These are phyloP conservation scores for Neocallimastix lanati DNA, from an alignment of 192 early-diverging fungal species.

Conservation along the genomic window DNA sequence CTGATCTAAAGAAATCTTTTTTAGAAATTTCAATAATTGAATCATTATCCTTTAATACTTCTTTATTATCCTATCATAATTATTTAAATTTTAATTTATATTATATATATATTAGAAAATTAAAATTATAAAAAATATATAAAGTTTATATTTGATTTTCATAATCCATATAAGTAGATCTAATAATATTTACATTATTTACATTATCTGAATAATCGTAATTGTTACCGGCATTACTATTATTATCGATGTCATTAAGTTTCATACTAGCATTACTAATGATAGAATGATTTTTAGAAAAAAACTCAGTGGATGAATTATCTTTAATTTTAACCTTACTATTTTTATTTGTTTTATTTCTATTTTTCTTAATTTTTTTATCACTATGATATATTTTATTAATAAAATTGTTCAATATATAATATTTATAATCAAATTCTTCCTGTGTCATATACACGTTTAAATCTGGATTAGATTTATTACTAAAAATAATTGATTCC, in stretches of 20 bases:
- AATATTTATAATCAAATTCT: neutral
- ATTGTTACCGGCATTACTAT: no score
- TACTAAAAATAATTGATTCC: neutral
- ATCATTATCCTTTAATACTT: neutral
- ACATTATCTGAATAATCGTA: no score
- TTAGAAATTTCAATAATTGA: neutral
- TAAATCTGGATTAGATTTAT: neutral
- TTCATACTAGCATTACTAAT: neutral
- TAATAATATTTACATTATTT: no score
- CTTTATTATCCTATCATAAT: no score
- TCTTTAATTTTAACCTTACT: neutral
- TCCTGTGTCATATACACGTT: neutral
- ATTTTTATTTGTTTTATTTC: neutral
- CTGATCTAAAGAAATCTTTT: neutral
- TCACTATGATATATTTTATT: neutral
- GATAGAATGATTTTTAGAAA: neutral
- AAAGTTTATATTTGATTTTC: no score
- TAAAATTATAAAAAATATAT: no score
- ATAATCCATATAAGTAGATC: no score
- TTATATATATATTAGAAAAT: no score
- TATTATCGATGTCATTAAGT: no score
- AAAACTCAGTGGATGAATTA: neutral
- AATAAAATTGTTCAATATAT: neutral
- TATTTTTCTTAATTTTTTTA: neutral
- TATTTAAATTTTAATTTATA: no score